Evolutionary conservation across 1,284 basidiomycete genomes (phyloP).

Genomic region (Rhodotorula sp.): DNA sequence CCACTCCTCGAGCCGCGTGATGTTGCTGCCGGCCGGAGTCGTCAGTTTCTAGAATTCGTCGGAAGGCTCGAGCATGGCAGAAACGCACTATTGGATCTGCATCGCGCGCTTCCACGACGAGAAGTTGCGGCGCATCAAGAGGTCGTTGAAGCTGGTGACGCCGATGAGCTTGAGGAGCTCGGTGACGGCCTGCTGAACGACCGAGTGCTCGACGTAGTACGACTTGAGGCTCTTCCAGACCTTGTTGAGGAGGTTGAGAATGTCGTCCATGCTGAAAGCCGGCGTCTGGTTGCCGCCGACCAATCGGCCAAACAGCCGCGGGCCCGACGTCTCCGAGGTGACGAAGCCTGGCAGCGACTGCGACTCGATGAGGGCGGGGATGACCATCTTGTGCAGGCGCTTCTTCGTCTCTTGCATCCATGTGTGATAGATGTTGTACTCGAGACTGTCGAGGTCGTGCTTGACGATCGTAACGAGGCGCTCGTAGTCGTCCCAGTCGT

Average conservation of each 20-base stretch:
- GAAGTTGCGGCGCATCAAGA: constrained; percentile 98
- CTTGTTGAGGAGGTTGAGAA: constrained; percentile 93
- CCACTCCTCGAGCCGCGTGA: constrained; percentile 90
- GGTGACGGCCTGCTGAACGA: constrained; percentile 94
- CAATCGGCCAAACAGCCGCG: constrained; percentile 89
- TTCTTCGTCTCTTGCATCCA: constrained; percentile 99
- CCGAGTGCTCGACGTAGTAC: constrained; percentile 97
- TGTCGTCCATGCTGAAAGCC: constrained; percentile 98
- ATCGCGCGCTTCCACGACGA: constrained; percentile 99
- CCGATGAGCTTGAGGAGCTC: constrained; percentile 96
- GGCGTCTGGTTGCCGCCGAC: constrained; percentile 78
- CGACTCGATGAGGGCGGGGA: constrained; percentile 95
- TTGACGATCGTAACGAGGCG: constrained; percentile 95
- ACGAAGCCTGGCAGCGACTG: constrained; percentile 98
- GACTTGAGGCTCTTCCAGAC: constrained; percentile 98
- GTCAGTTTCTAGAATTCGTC: not conserved
- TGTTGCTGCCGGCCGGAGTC: constrained; percentile 55
- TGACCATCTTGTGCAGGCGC: constrained; percentile 94
- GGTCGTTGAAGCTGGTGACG: constrained; percentile 96
- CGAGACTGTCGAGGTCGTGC: constrained; percentile 95
- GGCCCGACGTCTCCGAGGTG: constrained; percentile 82
- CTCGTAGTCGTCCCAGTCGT: constrained; percentile 98
- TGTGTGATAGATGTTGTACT: constrained; percentile 99
- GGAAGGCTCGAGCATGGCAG: too few relatives aligned
- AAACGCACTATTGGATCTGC: constrained; percentile 84